Evolutionary conservation across 1,284 basidiomycete genomes (phyloP).

Genomic region (Austroboletus niveus): DNA sequence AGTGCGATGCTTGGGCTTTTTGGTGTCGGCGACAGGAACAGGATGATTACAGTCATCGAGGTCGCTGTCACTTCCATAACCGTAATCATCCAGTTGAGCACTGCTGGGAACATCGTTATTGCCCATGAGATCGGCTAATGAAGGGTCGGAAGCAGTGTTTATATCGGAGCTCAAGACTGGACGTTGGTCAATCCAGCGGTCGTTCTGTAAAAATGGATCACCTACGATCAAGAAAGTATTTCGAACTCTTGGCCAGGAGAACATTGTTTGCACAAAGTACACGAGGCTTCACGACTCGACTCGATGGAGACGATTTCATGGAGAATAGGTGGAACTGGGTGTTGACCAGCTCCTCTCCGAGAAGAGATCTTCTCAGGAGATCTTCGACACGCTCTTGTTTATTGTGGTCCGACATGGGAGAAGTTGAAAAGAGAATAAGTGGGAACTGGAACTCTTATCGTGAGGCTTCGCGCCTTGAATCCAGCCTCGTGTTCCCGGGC

Average conservation of each 20-base stretch:
- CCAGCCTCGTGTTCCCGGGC: too few species aligned
- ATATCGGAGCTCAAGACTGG: constrained; percentile 21
- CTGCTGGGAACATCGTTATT: constrained; percentile 10
- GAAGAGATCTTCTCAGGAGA: constrained; percentile 25
- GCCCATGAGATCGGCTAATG: constrained; percentile 17
- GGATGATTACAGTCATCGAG: constrained; percentile 22
- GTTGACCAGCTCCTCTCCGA: constrained; percentile 27
- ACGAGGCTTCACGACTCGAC: constrained; percentile 15
- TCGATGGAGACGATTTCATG: constrained; percentile 9
- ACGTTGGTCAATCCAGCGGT: not conserved
- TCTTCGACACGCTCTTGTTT: constrained; percentile 14
- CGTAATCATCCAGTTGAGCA: constrained; percentile 19
- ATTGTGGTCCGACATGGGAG: not conserved
- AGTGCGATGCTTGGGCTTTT: not conserved
- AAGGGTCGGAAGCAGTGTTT: constrained; percentile 5
- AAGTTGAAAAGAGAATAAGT: too few species aligned
- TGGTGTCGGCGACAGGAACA: not conserved
- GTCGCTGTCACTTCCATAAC: constrained; percentile 30
- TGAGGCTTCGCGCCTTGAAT: too few species aligned
- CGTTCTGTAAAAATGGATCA: not conserved
- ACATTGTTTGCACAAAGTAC: constrained; percentile 24
- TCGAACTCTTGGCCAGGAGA: constrained; percentile 20
- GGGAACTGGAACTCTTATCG: too few species aligned
- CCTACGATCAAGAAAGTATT: constrained; percentile 25
- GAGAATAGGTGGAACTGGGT: constrained; percentile 33